These are phyloP conservation scores for Symbiodinium natans DNA, from an alignment of 73 alveolate genomes.

Conservation along the genomic window DNA sequence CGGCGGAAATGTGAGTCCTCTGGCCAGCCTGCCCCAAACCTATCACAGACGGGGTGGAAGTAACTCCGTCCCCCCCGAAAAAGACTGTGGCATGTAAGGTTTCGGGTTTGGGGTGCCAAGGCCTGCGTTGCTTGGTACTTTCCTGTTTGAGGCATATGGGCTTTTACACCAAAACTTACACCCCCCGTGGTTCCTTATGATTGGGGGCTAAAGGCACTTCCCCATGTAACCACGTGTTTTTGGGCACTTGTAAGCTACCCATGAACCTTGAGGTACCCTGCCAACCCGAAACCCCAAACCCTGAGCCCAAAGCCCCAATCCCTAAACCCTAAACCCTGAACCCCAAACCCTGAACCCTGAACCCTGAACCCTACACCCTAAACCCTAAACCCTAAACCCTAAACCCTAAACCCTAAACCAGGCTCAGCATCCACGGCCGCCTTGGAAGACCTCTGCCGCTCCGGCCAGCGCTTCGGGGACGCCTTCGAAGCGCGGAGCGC, in stretches of 20 bases:
- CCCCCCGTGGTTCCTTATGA: too few relatives aligned
- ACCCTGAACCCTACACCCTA: neutral
- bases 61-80: too few relatives aligned
- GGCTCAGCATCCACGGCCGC: conserved; percentile 22
- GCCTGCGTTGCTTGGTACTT: too few relatives aligned
- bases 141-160: too few relatives aligned
- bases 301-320: neutral
- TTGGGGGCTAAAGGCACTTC: too few relatives aligned
- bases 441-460: conserved; percentile 18
- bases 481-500: conserved; percentile 33
- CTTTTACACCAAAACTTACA: too few relatives aligned
- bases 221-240: too few relatives aligned
- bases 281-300: neutral
- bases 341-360: neutral
- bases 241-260: neutral
- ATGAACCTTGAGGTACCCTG: neutral
- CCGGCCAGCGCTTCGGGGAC: conserved; percentile 74
- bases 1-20: too few relatives aligned
- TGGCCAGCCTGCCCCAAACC: too few relatives aligned
- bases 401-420: neutral
- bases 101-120: too few relatives aligned
- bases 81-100: too few relatives aligned
- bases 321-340: neutral
- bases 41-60: too few relatives aligned
- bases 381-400: neutral